Percentiles rank a stretch among this genome's conserved stretches.
Evolutionary conservation across 1,284 basidiomycete genomes (phyloP).

Genomic region (Gomphus bonarii): DNA sequence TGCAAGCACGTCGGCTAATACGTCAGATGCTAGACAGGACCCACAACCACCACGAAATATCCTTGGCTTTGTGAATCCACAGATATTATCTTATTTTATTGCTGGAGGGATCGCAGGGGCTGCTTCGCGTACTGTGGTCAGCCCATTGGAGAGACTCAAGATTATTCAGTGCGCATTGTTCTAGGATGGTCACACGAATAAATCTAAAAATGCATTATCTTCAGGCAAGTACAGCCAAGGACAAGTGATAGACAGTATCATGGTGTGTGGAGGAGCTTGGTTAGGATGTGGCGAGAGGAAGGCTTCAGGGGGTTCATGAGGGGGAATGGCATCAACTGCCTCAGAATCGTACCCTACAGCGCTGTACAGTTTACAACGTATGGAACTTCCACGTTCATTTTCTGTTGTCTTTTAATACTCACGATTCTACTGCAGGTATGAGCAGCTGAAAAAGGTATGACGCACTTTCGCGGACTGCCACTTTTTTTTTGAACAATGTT

Average conservation of each 20-base stretch:
- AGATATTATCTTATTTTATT: slow-evolving; percentile 54
- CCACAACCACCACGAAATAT: not conserved
- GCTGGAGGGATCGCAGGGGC: slow-evolving; percentile 79
- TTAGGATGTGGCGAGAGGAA: slow-evolving; percentile 88
- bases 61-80: slow-evolving; percentile 23
- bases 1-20: not conserved
- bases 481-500: slow-evolving; percentile 10
- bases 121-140: slow-evolving; percentile 84
- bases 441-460: slow-evolving; percentile 74
- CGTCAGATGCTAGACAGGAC: not conserved
- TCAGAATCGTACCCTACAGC: slow-evolving; percentile 60
- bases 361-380: slow-evolving; percentile 88
- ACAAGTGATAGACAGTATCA: slow-evolving; percentile 58
- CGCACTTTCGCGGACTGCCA: not conserved
- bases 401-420: not conserved
- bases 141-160: slow-evolving; percentile 85
- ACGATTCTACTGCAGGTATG: slow-evolving; percentile 33
- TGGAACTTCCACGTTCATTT: not conserved
- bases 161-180: slow-evolving; percentile 75
- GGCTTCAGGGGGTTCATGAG: slow-evolving; percentile 90
- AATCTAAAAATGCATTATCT: slow-evolving; percentile 2
- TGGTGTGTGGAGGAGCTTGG: slow-evolving; percentile 74
- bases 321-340: slow-evolving; percentile 86
- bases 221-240: slow-evolving; percentile 71
- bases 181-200: not conserved